These are phyloP conservation scores for Astrephomene gubernaculifera DNA, from an alignment of 139 green algal genomes.

Conservation along the genomic window DNA sequence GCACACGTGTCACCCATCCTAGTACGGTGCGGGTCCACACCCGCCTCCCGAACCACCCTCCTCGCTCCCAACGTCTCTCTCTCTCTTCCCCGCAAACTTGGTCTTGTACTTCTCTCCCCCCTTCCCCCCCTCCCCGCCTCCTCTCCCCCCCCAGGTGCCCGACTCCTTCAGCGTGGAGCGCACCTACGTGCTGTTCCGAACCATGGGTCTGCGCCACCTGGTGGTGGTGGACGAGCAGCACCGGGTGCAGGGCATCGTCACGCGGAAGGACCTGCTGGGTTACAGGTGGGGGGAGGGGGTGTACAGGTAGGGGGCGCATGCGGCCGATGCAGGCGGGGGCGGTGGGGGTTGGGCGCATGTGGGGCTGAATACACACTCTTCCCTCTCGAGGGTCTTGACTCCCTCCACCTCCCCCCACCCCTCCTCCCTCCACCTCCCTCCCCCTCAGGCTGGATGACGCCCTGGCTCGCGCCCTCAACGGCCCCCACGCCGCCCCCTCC, in stretches of 20 bases:
- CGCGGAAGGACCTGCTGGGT: slow-evolving; percentile 87
- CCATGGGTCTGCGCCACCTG: slow-evolving; percentile 86
- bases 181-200: slow-evolving; percentile 87
- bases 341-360: too few species aligned
- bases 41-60: too few species aligned
- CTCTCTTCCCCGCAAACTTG: too few species aligned
- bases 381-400: too few species aligned
- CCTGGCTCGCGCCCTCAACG: slow-evolving; percentile 20
- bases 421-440: not conserved
- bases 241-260: slow-evolving; percentile 83
- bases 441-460: slow-evolving; percentile 51
- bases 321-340: not conserved
- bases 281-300: slow-evolving; percentile 50
- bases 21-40: too few species aligned
- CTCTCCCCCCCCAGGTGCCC: slow-evolving; percentile 53
- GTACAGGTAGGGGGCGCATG: not conserved
- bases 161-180: slow-evolving; percentile 85
- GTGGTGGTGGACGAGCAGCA: slow-evolving; percentile 82
- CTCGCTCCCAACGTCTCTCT: too few species aligned
- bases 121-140: not conserved
- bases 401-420: not conserved
- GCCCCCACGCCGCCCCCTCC: not conserved
- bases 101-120: too few species aligned
- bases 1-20: too few species aligned
- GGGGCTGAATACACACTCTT: too few species aligned